These are phyloP conservation scores for Amanita jacksonii DNA, from an alignment of 768 basidiomycete species.

Conservation along the genomic window DNA sequence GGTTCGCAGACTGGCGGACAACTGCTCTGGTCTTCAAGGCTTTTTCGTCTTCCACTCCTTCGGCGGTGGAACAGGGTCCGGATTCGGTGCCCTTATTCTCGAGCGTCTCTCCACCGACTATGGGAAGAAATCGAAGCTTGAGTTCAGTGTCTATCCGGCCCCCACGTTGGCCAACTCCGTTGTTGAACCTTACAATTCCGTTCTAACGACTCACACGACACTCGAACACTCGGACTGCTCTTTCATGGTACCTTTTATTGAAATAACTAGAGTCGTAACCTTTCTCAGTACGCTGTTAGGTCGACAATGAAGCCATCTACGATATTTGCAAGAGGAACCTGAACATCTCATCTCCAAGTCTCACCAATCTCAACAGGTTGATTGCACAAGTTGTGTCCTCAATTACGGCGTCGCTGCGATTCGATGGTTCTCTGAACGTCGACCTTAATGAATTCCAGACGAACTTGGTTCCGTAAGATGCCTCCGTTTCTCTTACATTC, in stretches of 20 bases:
- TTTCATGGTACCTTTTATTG: conserved; percentile 68
- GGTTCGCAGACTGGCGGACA: conserved; percentile 92
- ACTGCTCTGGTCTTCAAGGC: conserved; percentile 96
- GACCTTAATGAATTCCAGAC: conserved; percentile 99
- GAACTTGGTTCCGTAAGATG: conserved; percentile 87
- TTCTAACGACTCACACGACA: conserved; percentile 96
- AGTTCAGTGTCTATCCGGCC: conserved; percentile 97
- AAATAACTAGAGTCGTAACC: background rate
- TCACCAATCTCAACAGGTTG: conserved; percentile 89
- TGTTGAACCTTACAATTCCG: conserved; percentile 98
- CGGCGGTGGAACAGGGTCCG: conserved; percentile 98
- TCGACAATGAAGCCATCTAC: conserved; percentile 99
- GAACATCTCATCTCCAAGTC: conserved; percentile 75
- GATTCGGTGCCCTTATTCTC: conserved; percentile 94
- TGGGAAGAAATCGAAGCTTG: conserved; percentile 98
- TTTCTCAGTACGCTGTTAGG: conserved; percentile 30
- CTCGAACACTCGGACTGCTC: conserved; percentile 99
- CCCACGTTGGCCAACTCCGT: conserved; percentile 92
- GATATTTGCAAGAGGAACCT: conserved; percentile 98
- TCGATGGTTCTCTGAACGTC: conserved; percentile 95
- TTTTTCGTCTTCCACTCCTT: conserved; percentile 99
- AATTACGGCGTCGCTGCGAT: conserved; percentile 92
- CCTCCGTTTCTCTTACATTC: background rate
- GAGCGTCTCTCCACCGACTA: conserved; percentile 98
- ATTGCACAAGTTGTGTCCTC: conserved; percentile 99